Evolutionary conservation across 345 rosid species (phyloP).

Genomic region (Hevea brasiliensis): DNA sequence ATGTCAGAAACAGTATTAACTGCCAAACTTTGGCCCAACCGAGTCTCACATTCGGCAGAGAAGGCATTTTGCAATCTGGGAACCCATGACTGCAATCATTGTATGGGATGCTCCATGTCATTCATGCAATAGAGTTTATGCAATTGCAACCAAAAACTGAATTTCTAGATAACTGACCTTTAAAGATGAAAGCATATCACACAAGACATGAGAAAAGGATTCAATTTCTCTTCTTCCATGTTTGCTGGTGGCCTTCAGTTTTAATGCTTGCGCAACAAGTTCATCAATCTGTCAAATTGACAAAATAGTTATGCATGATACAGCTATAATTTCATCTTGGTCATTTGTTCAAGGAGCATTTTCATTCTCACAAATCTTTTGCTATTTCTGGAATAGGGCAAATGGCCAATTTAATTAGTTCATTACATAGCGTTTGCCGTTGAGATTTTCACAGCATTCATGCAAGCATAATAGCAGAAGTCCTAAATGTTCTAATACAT

Average conservation of each 20-base stretch:
- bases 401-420: background rate
- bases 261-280: constrained; percentile 67
- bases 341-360: background rate
- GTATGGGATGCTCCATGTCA: constrained; percentile 13
- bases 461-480: background rate
- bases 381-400: background rate
- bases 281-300: constrained; percentile 64
- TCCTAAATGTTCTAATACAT: background rate
- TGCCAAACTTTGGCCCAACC: constrained; percentile 26
- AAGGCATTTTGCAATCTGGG: constrained; percentile 56
- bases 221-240: constrained; percentile 58
- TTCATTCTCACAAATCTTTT: background rate
- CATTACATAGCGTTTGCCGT: background rate
- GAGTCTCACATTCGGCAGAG: constrained; percentile 26
- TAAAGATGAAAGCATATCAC: constrained; percentile 57
- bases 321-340: background rate
- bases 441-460: background rate
- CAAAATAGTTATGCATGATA: background rate
- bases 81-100: constrained; percentile 73
- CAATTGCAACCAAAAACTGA: background rate
- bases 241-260: constrained; percentile 40
- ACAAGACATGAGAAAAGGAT: constrained; percentile 52
- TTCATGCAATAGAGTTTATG: constrained; percentile 1
- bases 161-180: constrained; percentile 44
- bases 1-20: constrained; percentile 25